phyloP scores from a whole-genome alignment of 2,329 filamentous ascomycete species.

The Sodiomyces alkalinus region DNA sequence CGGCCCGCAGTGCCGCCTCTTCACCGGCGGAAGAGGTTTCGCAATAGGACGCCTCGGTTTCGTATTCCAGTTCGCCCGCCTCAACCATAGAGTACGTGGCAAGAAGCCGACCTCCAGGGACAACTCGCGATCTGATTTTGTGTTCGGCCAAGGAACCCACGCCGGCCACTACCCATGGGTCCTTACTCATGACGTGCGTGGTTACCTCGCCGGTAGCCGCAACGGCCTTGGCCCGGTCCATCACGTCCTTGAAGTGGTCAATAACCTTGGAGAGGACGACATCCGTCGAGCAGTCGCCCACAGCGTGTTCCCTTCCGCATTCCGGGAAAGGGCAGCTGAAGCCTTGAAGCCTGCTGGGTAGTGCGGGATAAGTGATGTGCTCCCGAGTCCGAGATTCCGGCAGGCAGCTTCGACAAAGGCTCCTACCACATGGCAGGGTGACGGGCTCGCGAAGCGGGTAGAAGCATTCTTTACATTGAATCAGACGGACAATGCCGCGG shows the following conservation, averaged over 20 bases:
- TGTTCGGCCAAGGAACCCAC: conserved; percentile 22
- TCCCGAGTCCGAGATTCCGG: conserved; percentile 48
- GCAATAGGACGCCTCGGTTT: conserved; percentile 37
- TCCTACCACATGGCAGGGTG: conserved; percentile 68
- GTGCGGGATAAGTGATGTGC: conserved; percentile 65
- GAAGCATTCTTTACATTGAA: conserved; percentile 67
- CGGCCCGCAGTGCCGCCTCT: conserved; percentile 11
- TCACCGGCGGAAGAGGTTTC: conserved; percentile 11
- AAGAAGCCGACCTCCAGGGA: conserved; percentile 43
- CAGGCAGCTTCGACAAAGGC: conserved; percentile 60
- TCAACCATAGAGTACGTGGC: conserved; percentile 53
- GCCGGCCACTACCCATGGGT: conserved; percentile 23
- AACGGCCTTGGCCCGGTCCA: conserved; percentile 23
- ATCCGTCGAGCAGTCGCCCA: conserved; percentile 63
- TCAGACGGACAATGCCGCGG: conserved; percentile 51
- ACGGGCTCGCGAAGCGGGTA: conserved; percentile 51
- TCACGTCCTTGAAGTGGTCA: conserved; percentile 38
- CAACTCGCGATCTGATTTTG: conserved; percentile 16
- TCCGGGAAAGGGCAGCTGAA: conserved; percentile 58
- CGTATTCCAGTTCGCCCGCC: conserved; percentile 40
- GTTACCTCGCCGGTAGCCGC: conserved; percentile 18
- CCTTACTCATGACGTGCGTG: conserved; percentile 19
- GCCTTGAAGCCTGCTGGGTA: conserved; percentile 48
- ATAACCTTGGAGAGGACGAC: conserved; percentile 62
- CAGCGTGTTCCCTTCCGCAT: conserved; percentile 57